A percentile compares a stretch with the other conserved stretches of the same genome.
phyloP scores from a whole-genome alignment of 176 grass and related monocot species.

The Tillandsia fasciculata region DNA sequence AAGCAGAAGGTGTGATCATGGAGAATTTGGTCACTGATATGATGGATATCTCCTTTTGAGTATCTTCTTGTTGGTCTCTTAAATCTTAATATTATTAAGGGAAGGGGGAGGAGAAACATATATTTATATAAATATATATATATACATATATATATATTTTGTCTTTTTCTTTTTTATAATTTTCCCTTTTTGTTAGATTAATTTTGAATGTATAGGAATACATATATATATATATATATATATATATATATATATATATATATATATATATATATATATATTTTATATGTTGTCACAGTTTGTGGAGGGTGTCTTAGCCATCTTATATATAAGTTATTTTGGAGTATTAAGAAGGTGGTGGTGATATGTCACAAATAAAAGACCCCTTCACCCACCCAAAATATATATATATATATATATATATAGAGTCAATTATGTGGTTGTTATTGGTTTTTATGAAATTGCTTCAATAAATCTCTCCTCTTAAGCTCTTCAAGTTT shows the following conservation, averaged over 20 bases:
- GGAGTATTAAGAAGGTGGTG: not conserved
- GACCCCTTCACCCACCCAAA: not conserved
- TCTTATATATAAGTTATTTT: constrained; percentile 12
- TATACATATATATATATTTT: no score
- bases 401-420: not conserved
- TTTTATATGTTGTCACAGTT: not conserved
- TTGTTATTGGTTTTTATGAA: not conserved
- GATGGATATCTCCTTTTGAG: constrained; percentile 16
- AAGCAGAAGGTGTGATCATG: constrained; percentile 10
- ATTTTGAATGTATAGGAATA: not conserved
- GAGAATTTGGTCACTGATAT: constrained; percentile 6
- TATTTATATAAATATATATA: not conserved
- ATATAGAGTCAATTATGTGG: not conserved
- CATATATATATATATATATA: no score
- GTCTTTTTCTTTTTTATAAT: no score
- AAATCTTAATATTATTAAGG: not conserved
- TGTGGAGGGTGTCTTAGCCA: not conserved
- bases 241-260: not conserved
- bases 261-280: not conserved
- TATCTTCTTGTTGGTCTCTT: not conserved
- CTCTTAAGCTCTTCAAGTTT: not conserved
- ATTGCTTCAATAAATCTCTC: not conserved
- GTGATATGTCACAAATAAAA: constrained; percentile 7
- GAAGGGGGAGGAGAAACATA: not conserved
- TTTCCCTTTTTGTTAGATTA: not conserved